Evolutionary conservation across 2,329 filamentous ascomycete genomes (phyloP).

Genomic region (Exophiala oligosperma): DNA sequence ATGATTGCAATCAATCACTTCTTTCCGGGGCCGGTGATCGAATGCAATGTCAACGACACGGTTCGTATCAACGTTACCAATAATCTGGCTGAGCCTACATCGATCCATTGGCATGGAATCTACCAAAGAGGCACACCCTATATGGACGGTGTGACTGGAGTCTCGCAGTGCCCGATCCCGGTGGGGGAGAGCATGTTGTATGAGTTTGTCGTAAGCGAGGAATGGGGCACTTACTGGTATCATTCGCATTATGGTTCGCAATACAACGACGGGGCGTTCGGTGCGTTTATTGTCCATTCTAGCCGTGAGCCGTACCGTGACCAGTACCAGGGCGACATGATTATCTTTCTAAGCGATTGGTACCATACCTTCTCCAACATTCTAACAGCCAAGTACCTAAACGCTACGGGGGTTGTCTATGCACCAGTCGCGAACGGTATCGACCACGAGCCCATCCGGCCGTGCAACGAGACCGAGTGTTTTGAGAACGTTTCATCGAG

Average conservation of each 20-base stretch:
- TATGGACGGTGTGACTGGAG: constrained; percentile 70
- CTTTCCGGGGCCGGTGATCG: not conserved
- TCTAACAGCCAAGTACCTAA: constrained; percentile 61
- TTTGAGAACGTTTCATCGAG: too few relatives aligned
- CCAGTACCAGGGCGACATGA: constrained; percentile 59
- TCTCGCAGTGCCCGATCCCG: constrained; percentile 68
- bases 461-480: too few relatives aligned
- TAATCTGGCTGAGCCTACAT: constrained; percentile 63
- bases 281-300: constrained; percentile 64
- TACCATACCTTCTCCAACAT: constrained; percentile 62
- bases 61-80: constrained; percentile 69
- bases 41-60: constrained; percentile 68
- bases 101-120: constrained; percentile 74
- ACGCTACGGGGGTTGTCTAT: too few relatives aligned
- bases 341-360: constrained; percentile 70
- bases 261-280: constrained; percentile 67
- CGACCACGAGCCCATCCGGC: not conserved
- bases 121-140: constrained; percentile 73
- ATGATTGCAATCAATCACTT: not conserved
- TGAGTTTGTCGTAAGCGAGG: constrained; percentile 60
- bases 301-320: constrained; percentile 53
- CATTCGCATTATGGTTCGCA: constrained; percentile 65
- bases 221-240: constrained; percentile 62
- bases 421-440: constrained; percentile 22
- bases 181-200: constrained; percentile 65